Evolutionary conservation across 805 yeast genomes (phyloP).

Genomic region (Candida silvicultrix): DNA sequence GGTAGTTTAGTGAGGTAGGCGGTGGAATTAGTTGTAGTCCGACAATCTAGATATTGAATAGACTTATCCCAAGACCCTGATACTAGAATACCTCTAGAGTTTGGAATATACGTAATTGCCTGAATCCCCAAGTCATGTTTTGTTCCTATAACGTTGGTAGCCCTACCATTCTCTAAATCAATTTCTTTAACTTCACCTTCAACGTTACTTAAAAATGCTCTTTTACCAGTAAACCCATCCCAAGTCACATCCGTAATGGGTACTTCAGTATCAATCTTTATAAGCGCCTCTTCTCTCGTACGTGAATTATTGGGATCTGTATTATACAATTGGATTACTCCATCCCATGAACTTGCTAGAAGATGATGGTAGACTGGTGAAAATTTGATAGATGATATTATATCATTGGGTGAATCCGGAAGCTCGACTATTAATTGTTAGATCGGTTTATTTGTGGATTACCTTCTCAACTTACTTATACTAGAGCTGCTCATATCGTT

Average conservation of each 20-base stretch:
- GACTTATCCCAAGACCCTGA: constrained; percentile 61
- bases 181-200: constrained; percentile 48
- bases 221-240: constrained; percentile 10
- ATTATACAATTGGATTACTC: constrained; percentile 38
- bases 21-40: constrained; percentile 13
- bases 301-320: constrained; percentile 24
- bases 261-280: constrained; percentile 13
- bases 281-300: constrained; percentile 7
- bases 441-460: too few relatives aligned
- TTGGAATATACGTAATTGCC: constrained; percentile 19
- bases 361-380: constrained; percentile 31
- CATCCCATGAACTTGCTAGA: constrained; percentile 55
- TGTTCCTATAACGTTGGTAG: constrained; percentile 18
- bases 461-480: neutral
- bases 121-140: constrained; percentile 37
- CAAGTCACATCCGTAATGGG: constrained; percentile 18
- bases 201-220: constrained; percentile 41
- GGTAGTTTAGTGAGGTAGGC: constrained; percentile 22
- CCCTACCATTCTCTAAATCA: constrained; percentile 41
- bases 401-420: constrained; percentile 27
- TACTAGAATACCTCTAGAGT: constrained; percentile 28
- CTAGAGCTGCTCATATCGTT: neutral
- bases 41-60: constrained; percentile 40
- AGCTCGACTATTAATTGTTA: too few relatives aligned
- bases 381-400: constrained; percentile 37